phyloP scores from a whole-genome alignment of 208 protist species.

The Wallacemonas sp. region DNA sequence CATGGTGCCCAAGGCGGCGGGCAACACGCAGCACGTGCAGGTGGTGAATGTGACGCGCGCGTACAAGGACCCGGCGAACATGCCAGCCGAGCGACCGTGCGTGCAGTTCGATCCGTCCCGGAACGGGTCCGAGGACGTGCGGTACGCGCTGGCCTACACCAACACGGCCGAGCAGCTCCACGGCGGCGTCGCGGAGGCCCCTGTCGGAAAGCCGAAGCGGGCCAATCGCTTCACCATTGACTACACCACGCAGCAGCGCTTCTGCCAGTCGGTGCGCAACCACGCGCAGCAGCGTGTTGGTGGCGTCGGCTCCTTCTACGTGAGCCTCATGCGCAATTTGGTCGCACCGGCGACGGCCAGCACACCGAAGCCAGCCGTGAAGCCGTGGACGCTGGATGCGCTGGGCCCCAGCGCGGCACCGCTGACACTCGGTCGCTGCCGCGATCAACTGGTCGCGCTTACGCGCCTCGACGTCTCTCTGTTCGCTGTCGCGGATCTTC shows the following conservation, averaged over 20 bases:
- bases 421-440: constrained; percentile 58
- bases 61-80: constrained; percentile 71
- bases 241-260: constrained; percentile 62
- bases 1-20: constrained; percentile 37
- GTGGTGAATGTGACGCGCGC: constrained; percentile 73
- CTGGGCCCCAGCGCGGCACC: constrained; percentile 25
- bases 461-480: constrained; percentile 59
- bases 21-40: constrained; percentile 63
- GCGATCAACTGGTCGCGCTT: constrained; percentile 71
- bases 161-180: constrained; percentile 39
- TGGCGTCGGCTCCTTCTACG: constrained; percentile 78
- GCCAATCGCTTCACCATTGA: constrained; percentile 26
- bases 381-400: constrained; percentile 49
- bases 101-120: constrained; percentile 43
- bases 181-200: constrained; percentile 18
- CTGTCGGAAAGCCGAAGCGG: constrained; percentile 28
- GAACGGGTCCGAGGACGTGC: constrained; percentile 26
- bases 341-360: constrained; percentile 42
- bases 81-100: constrained; percentile 35
- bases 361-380: constrained; percentile 22
- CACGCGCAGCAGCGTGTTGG: constrained; percentile 64
- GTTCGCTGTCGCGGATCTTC: constrained; percentile 50
- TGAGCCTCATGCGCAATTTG: constrained; percentile 62
- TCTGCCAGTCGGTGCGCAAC: constrained; percentile 76
- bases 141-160: constrained; percentile 38